Percentiles rank a stretch among this genome's conserved stretches.
phyloP scores from a whole-genome alignment of 306 rosid species.

The Gleditsia sinensis region DNA sequence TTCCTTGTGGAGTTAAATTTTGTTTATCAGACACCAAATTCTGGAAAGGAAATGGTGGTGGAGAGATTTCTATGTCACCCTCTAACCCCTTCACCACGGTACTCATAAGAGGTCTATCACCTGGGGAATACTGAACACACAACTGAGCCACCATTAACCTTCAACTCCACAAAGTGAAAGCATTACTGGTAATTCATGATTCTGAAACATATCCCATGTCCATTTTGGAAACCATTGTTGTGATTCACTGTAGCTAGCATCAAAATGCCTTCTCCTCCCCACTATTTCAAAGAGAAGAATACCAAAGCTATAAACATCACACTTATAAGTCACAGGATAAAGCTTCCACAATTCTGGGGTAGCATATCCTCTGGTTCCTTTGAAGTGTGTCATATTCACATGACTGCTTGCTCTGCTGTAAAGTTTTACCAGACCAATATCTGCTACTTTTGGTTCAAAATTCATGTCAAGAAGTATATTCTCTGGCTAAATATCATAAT shows the following conservation, averaged over 20 bases:
- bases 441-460: constrained; percentile 11
- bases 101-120: constrained; percentile 23
- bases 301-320: background rate
- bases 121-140: background rate
- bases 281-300: too few species aligned
- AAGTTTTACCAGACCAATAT: constrained; percentile 19
- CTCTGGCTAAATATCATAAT: constrained; percentile 25
- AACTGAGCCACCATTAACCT: too few species aligned
- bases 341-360: constrained; percentile 23
- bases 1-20: constrained; percentile 25
- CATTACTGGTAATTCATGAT: too few species aligned
- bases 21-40: constrained; percentile 20
- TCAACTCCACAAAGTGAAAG: too few species aligned
- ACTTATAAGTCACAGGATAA: constrained; percentile 11
- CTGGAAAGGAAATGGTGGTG: constrained; percentile 46
- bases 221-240: too few species aligned
- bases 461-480: constrained; percentile 26
- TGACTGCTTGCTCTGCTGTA: background rate
- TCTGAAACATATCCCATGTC: too few species aligned
- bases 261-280: too few species aligned
- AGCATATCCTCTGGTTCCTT: constrained; percentile 25
- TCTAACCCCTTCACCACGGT: constrained; percentile 24
- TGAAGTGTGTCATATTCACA: background rate
- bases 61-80: constrained; percentile 37
- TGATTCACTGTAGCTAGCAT: too few species aligned